Evolutionary conservation across 257 asterid genomes (phyloP).

Genomic region (Solanum clarkiae): DNA sequence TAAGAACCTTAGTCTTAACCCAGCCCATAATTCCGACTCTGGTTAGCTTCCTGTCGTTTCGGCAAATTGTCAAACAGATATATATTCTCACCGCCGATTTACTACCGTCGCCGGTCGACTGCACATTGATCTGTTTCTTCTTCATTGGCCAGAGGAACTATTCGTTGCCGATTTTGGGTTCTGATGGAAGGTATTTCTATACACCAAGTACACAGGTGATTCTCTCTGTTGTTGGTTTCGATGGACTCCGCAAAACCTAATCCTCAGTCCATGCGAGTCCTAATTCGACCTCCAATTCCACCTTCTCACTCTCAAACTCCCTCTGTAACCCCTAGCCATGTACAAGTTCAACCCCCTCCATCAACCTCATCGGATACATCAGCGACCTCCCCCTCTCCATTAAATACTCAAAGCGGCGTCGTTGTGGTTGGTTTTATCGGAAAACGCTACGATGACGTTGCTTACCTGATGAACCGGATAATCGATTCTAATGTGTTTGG

Average conservation of each 20-base stretch:
- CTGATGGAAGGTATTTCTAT: not conserved
- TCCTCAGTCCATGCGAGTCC: constrained; percentile 56
- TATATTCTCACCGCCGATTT: not conserved
- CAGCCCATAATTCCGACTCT: not conserved
- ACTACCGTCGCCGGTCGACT: not conserved
- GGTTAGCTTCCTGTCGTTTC: not conserved
- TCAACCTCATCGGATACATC: constrained; percentile 5
- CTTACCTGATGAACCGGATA: constrained; percentile 65
- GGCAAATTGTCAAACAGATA: not conserved
- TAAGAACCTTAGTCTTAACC: not conserved
- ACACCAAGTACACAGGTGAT: not conserved
- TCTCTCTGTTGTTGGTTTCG: not conserved
- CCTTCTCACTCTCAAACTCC: not conserved
- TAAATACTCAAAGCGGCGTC: constrained; percentile 42
- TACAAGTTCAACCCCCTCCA: constrained; percentile 18
- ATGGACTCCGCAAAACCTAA: constrained; percentile 36
- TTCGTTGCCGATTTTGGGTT: not conserved
- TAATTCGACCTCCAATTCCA: constrained; percentile 45
- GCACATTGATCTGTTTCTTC: not conserved
- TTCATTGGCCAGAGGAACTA: not conserved
- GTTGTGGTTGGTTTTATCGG: constrained; percentile 87
- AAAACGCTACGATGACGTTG: constrained; percentile 49
- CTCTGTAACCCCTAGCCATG: not conserved
- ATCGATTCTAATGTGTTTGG: constrained; percentile 71
- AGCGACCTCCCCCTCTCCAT: constrained; percentile 7